Percentiles rank a stretch among this genome's conserved stretches.
These are phyloP conservation scores for Capsicum baccatum DNA, from an alignment of 257 asterid species.

Conservation along the genomic window DNA sequence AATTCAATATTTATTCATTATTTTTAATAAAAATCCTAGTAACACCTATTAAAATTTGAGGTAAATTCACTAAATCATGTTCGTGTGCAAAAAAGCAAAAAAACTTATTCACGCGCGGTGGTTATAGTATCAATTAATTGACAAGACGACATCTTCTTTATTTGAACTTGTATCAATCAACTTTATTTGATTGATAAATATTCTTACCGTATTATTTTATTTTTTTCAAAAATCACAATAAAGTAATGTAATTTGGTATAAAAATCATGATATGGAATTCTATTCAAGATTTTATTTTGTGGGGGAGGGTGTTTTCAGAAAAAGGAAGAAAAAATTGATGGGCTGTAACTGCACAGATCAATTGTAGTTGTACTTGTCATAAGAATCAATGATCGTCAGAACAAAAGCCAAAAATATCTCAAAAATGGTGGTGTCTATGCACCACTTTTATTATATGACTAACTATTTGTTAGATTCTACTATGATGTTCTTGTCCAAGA, in stretches of 20 bases:
- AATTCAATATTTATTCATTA: no score
- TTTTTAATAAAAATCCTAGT: no score
- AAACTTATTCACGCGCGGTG: neutral
- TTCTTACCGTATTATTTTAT: neutral
- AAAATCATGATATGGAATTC: neutral
- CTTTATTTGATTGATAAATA: neutral
- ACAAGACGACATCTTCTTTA: neutral
- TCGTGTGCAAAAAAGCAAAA: neutral
- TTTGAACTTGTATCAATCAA: neutral
- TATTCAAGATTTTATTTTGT: neutral
- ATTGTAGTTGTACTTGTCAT: neutral
- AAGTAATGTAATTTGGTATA: neutral
- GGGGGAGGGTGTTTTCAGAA: neutral
- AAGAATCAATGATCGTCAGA: conserved; percentile 13
- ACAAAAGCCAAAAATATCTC: conserved; percentile 27
- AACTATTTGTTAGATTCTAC: neutral
- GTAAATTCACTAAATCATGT: no score
- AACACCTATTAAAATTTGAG: no score
- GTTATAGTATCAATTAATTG: neutral
- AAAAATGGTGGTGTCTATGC: neutral
- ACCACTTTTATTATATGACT: neutral
- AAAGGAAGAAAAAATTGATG: neutral
- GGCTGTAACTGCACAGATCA: neutral
- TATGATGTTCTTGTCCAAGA: neutral
- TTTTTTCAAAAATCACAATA: neutral